A percentile compares a stretch with the other conserved stretches of the same genome.
phyloP scores from a whole-genome alignment of 2,329 filamentous ascomycete species.

The Aspergillus niger region DNA sequence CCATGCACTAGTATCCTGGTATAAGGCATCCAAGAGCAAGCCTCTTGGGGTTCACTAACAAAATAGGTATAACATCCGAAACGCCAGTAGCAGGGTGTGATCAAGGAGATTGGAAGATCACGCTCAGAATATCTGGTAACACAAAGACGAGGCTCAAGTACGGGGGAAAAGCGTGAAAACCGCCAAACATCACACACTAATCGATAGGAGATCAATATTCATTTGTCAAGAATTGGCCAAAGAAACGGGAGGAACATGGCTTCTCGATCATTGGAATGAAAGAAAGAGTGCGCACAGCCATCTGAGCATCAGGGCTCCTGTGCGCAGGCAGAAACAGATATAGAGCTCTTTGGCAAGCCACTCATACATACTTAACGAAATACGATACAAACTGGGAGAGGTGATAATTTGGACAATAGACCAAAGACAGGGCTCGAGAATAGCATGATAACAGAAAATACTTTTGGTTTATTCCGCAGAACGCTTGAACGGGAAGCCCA shows the following conservation, averaged over 20 bases:
- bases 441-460: conserved; percentile 28
- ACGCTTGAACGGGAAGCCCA: conserved; percentile 35
- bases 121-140: not conserved
- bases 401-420: conserved; percentile 23
- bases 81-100: conserved; percentile 21
- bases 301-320: conserved; percentile 21
- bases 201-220: not conserved
- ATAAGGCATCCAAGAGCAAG: not conserved
- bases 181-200: not conserved
- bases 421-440: conserved; percentile 23
- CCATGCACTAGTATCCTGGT: not conserved
- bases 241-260: not conserved
- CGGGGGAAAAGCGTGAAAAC: not conserved
- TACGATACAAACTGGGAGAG: conserved; percentile 28
- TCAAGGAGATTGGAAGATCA: conserved; percentile 6
- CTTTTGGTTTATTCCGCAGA: conserved; percentile 42
- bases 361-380: conserved; percentile 24
- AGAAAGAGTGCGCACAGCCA: conserved; percentile 23
- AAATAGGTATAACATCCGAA: conserved; percentile 33
- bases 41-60: conserved; percentile 8
- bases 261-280: conserved; percentile 5
- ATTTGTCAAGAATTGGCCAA: not conserved
- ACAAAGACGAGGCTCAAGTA: not conserved
- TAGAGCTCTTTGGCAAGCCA: conserved; percentile 16
- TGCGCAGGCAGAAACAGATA: conserved; percentile 16